phyloP scores from a whole-genome alignment of 371 early-diverging fungal species.

The Saksenaea vasiformis region DNA sequence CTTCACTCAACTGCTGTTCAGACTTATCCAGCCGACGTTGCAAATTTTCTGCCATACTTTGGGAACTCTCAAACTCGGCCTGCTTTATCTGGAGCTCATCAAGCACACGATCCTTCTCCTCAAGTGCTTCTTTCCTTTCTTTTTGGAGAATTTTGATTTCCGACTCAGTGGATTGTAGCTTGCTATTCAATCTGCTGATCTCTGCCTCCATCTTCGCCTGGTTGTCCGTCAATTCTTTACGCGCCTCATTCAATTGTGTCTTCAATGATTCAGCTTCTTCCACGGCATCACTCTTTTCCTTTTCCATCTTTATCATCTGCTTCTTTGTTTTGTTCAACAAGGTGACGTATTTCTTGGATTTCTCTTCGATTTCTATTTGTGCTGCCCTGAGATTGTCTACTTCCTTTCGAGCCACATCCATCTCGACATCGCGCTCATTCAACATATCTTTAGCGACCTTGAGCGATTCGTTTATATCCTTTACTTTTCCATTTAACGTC shows the following conservation, averaged over 20 bases:
- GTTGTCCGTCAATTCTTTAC: slow-evolving; percentile 18
- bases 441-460: slow-evolving; percentile 54
- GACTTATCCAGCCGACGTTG: slow-evolving; percentile 56
- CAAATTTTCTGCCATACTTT: slow-evolving; percentile 59
- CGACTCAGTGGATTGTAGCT: slow-evolving; percentile 32
- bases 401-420: slow-evolving; percentile 53
- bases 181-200: slow-evolving; percentile 26
- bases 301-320: slow-evolving; percentile 57
- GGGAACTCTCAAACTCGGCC: slow-evolving; percentile 74
- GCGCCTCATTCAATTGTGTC: slow-evolving; percentile 11
- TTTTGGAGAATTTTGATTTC: slow-evolving; percentile 41
- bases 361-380: slow-evolving; percentile 55
- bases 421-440: slow-evolving; percentile 58
- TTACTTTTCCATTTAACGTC: slow-evolving; percentile 32
- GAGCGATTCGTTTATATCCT: slow-evolving; percentile 56
- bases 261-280: slow-evolving; percentile 48
- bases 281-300: slow-evolving; percentile 57
- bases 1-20: slow-evolving; percentile 53
- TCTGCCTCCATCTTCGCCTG: slow-evolving; percentile 25
- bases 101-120: slow-evolving; percentile 60
- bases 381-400: slow-evolving; percentile 40
- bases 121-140: slow-evolving; percentile 48
- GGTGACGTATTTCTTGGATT: slow-evolving; percentile 51
- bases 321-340: slow-evolving; percentile 59
- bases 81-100: slow-evolving; percentile 66